Percentiles rank a stretch among this genome's conserved stretches.
Conservation (phyloP, 306 rosid species). For the Cucurbita pepo region DNA sequence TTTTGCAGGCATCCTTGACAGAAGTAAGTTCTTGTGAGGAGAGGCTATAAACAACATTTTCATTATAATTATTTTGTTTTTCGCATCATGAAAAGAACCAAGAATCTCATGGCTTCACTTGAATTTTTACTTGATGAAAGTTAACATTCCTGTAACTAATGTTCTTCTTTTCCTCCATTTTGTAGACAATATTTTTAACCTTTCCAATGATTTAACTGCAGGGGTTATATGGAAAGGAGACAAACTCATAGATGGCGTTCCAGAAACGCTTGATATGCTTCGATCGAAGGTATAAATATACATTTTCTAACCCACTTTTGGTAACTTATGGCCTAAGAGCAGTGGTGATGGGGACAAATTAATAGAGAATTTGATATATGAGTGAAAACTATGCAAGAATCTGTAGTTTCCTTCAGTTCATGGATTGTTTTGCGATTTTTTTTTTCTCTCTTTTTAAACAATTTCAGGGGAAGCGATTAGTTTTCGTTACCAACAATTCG, state of each 20-base stretch:
- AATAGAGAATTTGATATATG: no score
- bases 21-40: neutral
- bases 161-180: neutral
- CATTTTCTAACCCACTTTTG: neutral
- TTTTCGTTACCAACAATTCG: conserved; percentile 95
- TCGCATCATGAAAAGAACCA: neutral
- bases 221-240: conserved; percentile 99
- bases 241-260: conserved; percentile 83
- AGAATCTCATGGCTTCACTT: neutral
- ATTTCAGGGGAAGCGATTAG: conserved; percentile 78
- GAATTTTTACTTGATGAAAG: neutral
- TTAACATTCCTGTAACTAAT: neutral
- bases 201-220: conserved; percentile 15
- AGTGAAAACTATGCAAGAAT: neutral
- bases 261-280: conserved; percentile 87
- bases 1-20: neutral
- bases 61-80: neutral
- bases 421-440: neutral
- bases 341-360: no score
- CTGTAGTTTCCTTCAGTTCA: neutral
- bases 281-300: conserved; percentile 54
- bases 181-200: neutral
- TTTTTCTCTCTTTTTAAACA: neutral
- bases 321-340: neutral
- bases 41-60: neutral